Base-by-base conservation (phyloP, 768 basidiomycete species). In the Pleurotus cornucopiae region DNA sequence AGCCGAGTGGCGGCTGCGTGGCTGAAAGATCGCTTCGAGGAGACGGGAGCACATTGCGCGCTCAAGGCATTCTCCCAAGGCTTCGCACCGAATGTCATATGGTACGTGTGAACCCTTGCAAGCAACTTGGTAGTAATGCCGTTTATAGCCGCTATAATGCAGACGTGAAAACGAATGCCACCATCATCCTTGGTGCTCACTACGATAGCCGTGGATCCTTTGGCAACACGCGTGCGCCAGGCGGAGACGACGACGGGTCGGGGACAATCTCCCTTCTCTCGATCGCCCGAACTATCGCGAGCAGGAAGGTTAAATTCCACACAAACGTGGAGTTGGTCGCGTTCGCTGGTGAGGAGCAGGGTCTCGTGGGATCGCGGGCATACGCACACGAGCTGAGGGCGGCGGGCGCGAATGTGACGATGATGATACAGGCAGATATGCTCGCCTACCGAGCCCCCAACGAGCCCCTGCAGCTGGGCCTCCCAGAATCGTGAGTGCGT, bases 351-450 rank as follows among this genome's bases (percentile, higher is more conserved):
- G 94, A 97, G 66, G 94, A 97, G 63, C 94, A 97, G 65, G 94
- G 94, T 3, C 70, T 94, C 13, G 67, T 83, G 12, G 94, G 94
- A 25, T 91, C 88, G 18, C 80, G 70, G 59, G 84, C 85, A 5
- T 95, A 94, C 67, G 86, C 94, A 12, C 74, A 73, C 18, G 75
- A 86, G 63, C 65, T 94, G 64, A 77, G 83, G 55, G 71, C 69
- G 25, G 68, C 69, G 16, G 74, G 80, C 56, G 85, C 83, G 21
- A 86, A 91, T 61, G 71, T 96, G 46, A 83, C 88, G 1, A 65
- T 96, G 34, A 91, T 95, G 82, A 76, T 95, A 48, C 94, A 96
- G 68, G 90, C 90, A 0, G 94, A 97, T 63, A 96, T 96, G 94
- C 78, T 91, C 41, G 94, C 84, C 0, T 96, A 94, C 67, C 91